Base-by-base conservation (phyloP, 164 flowering plant genomes). In the Pachysandra terminalis region DNA sequence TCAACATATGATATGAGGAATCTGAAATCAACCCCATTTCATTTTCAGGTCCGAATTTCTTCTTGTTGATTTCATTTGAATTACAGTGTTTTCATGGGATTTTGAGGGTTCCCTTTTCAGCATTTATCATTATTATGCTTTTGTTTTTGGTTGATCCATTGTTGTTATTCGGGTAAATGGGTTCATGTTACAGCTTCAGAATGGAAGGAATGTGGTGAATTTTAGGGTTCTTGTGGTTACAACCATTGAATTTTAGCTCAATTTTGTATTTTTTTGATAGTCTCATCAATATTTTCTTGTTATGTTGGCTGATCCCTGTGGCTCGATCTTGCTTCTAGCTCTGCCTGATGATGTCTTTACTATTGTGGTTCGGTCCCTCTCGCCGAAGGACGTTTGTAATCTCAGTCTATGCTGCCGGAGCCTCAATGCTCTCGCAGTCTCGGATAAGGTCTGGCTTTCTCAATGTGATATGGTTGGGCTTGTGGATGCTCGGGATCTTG, bases 301-400 rank as follows among this genome's bases (percentile, higher is more conserved):
- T 24, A 74, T 77, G 81, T 26, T 48, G 67, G 24, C 83, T 48
- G 81, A 74, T 63, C 25, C 59, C 15, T 82, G 85, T 63, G 87
- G 85, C 25, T 80, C 83, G 35, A 74, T 79, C 73, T 74, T 85
- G 78, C 75, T 90, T 49, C 66, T 81, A 24, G 69, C 86, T 69
- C 76, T 93, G 25, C 97, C 96, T 9, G 96, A 91, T 65, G 98
- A 93, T 78, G 77, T 93, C 9, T 80, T 91, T 59, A 71, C 83
- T 21, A 63, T 86, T 53, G 69, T 93, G 4, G 70, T 86, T 12
- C 68, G 72, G 23, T 81, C 75, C 60, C 85, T 93, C 27, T 74
- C 76, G 5, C 90, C 93, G 0, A 84, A 71, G 68, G 98, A 93
- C 68, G 61, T 87, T 5, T 90, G 90, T 68, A 85, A 78, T 71